phyloP scores from a whole-genome alignment of 148 eudicot species.

The Chenopodium album region DNA sequence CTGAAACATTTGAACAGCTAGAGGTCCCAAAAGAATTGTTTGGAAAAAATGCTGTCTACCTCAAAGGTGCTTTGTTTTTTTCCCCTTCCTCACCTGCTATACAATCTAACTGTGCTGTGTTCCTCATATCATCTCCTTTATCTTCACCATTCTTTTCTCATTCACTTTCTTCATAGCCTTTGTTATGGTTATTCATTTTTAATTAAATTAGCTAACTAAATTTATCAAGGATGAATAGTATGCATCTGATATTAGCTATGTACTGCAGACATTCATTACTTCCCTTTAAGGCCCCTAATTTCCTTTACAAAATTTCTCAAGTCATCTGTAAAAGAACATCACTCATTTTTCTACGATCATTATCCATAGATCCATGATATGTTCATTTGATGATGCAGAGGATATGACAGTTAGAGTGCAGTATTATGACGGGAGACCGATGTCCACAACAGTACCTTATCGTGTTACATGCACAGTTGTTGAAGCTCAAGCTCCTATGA shows the following conservation, averaged over 20 bases:
- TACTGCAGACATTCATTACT: neutral
- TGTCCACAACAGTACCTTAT: slow-evolving; percentile 82
- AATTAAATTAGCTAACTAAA: neutral
- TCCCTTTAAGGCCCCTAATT: neutral
- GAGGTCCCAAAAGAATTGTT: slow-evolving; percentile 78
- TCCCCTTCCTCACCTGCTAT: neutral
- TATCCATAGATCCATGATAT: neutral
- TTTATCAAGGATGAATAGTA: neutral
- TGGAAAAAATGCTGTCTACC: slow-evolving; percentile 67
- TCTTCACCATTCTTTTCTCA: neutral
- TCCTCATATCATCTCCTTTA: neutral
- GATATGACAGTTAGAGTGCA: slow-evolving; percentile 72
- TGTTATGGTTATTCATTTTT: neutral
- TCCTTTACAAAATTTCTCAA: neutral
- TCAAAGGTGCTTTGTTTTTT: slow-evolving; percentile 48
- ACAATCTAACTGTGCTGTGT: neutral
- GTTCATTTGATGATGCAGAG: slow-evolving; percentile 46
- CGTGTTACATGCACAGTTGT: slow-evolving; percentile 88
- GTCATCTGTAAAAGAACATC: neutral
- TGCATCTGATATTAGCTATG: neutral
- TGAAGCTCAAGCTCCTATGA: slow-evolving; percentile 70
- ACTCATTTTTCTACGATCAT: neutral
- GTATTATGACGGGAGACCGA: slow-evolving; percentile 68
- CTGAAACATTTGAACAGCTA: slow-evolving; percentile 70
- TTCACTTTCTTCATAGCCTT: neutral